Percentiles rank a stretch among this genome's conserved stretches.
These are phyloP conservation scores for Hevea brasiliensis DNA, from an alignment of 345 rosid species.

Conservation along the genomic window DNA sequence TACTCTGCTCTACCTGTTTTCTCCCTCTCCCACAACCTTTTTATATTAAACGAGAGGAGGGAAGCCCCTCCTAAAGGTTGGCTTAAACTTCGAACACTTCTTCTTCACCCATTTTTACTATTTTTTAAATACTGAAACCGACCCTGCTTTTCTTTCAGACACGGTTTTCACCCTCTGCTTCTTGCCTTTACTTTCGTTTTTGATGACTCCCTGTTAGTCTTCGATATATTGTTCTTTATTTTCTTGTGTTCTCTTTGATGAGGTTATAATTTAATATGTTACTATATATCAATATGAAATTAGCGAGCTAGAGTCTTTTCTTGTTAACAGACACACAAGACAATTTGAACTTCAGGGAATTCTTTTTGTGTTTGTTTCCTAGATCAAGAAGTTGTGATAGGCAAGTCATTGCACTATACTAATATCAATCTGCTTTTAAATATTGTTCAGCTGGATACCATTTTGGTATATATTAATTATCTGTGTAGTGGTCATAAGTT, in stretches of 20 bases:
- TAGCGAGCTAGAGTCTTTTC: no score
- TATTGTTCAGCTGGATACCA: no score
- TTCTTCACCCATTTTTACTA: not conserved
- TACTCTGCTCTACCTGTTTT: slow-evolving; percentile 13
- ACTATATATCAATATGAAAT: no score
- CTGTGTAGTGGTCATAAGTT: no score
- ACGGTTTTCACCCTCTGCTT: slow-evolving; percentile 30
- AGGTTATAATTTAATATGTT: no score
- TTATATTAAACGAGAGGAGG: slow-evolving; percentile 30
- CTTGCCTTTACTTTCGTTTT: slow-evolving; percentile 29
- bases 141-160: slow-evolving; percentile 36
- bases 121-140: slow-evolving; percentile 32
- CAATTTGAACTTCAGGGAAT: no score
- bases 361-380: no score
- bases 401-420: no score
- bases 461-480: no score
- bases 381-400: no score
- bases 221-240: not conserved
- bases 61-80: slow-evolving; percentile 29
- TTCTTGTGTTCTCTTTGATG: not conserved
- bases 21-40: not conserved
- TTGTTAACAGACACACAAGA: no score
- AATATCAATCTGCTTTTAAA: no score
- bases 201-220: slow-evolving; percentile 10
- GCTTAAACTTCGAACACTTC: slow-evolving; percentile 47